These are phyloP conservation scores for Lupinus albus DNA, from an alignment of 306 rosid genomes.

Conservation along the genomic window DNA sequence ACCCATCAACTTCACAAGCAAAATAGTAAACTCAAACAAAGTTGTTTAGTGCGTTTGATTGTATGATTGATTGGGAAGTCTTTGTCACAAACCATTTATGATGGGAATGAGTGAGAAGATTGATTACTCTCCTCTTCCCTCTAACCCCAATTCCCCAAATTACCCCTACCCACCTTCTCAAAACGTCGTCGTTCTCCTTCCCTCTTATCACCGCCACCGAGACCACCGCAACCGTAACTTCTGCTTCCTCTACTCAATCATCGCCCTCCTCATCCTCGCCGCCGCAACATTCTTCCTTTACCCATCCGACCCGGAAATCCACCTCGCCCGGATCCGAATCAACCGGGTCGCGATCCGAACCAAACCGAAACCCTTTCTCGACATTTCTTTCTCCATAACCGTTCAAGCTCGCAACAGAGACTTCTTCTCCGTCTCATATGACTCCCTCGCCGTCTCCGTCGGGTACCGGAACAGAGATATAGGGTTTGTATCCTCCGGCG, in stretches of 20 bases:
- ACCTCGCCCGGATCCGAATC: conserved; percentile 57
- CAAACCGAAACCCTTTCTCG: conserved; percentile 54
- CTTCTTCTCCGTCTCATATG: conserved; percentile 69
- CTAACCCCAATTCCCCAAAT: neutral
- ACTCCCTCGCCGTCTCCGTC: conserved; percentile 54
- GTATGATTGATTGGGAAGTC: too few relatives aligned
- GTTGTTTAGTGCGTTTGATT: too few relatives aligned
- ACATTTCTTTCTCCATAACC: conserved; percentile 66
- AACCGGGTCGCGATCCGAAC: conserved; percentile 56
- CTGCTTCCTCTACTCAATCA: conserved; percentile 18
- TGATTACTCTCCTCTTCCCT: conserved; percentile 53
- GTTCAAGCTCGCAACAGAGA: conserved; percentile 64
- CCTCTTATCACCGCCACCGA: conserved; percentile 42
- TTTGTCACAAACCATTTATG: neutral
- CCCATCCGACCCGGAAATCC: conserved; percentile 72
- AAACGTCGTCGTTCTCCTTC: conserved; percentile 70
- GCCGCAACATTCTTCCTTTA: conserved; percentile 55
- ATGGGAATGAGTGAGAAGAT: conserved; percentile 40
- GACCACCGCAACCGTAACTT: conserved; percentile 8
- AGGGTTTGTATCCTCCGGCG: conserved; percentile 57
- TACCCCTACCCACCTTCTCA: conserved; percentile 24
- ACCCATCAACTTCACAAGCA: too few relatives aligned
- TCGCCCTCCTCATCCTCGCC: conserved; percentile 50
- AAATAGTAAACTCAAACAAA: too few relatives aligned
- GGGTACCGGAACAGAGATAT: conserved; percentile 79